These are phyloP conservation scores for Venturia carpophila DNA, from an alignment of 2,329 filamentous ascomycete species.

Conservation along the genomic window DNA sequence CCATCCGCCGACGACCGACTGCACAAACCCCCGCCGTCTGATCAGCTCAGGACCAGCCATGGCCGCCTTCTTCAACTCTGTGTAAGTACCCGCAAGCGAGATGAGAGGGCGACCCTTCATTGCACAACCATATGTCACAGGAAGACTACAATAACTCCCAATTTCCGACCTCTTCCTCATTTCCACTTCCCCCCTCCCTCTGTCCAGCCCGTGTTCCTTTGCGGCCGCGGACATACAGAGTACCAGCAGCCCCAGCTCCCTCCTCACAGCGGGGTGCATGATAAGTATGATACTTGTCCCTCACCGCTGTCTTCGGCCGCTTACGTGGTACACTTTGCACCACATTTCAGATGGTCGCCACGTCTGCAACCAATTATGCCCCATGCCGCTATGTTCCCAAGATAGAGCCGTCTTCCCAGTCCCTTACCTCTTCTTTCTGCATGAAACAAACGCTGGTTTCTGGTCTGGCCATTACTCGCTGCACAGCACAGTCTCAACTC, in stretches of 20 bases:
- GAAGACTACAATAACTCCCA: background rate
- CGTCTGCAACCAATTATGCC: constrained; percentile 10
- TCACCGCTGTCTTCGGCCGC: constrained; percentile 1
- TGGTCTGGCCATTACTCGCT: constrained; percentile 1
- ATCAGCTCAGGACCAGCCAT: constrained; percentile 18
- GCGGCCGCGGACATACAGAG: background rate
- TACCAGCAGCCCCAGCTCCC: background rate
- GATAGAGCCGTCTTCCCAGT: background rate
- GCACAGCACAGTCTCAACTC: background rate
- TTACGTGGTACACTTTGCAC: constrained; percentile 4
- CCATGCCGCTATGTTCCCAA: background rate
- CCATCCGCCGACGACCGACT: background rate
- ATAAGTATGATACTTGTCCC: background rate
- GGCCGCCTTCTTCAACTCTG: constrained; percentile 33
- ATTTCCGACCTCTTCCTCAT: background rate
- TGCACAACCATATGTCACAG: background rate
- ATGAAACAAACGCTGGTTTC: constrained; percentile 6
- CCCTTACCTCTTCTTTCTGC: constrained; percentile 12
- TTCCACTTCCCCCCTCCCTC: background rate
- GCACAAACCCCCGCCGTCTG: background rate
- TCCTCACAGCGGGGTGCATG: background rate
- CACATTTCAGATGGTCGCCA: background rate
- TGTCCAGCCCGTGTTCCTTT: background rate
- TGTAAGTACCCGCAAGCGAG: constrained; percentile 26
- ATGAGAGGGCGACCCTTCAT: constrained; percentile 18